Percentiles rank a stretch among this genome's conserved stretches.
phyloP scores from a whole-genome alignment of 2,329 filamentous ascomycete species.

The Coniochaeta sp. region DNA sequence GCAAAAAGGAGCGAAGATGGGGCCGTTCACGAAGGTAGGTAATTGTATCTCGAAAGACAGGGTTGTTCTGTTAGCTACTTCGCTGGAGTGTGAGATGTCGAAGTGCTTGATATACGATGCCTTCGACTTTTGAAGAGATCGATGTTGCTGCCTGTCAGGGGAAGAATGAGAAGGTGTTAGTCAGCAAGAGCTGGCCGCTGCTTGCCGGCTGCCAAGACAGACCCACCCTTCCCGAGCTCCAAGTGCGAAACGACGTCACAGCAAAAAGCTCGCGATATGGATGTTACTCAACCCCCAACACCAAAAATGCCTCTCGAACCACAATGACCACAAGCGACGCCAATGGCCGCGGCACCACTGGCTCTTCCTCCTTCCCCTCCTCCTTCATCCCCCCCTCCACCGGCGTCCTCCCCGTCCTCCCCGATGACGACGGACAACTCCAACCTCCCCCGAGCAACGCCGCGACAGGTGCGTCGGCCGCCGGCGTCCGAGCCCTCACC shows the following conservation, averaged over 20 bases:
- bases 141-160: too few relatives aligned
- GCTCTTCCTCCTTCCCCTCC: not conserved
- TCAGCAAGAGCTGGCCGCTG: too few relatives aligned
- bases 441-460: constrained; percentile 14
- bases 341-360: constrained; percentile 1
- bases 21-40: too few relatives aligned
- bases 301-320: constrained; percentile 1
- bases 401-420: not conserved
- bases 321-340: constrained; percentile 3
- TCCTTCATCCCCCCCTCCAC: not conserved
- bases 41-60: too few relatives aligned
- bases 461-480: constrained; percentile 71
- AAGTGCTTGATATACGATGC: too few relatives aligned
- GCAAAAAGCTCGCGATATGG: not conserved
- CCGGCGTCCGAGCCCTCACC: constrained; percentile 74
- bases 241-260: not conserved
- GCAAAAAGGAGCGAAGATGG: too few relatives aligned
- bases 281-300: not conserved
- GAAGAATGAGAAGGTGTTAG: too few relatives aligned
- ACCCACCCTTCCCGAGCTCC: not conserved
- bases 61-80: too few relatives aligned
- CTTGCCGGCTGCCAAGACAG: not conserved
- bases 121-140: too few relatives aligned
- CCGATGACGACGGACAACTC: not conserved
- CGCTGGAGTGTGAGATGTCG: too few relatives aligned